phyloP scores from a whole-genome alignment of 768 basidiomycete genomes.

The Panaeolus cyanescens region DNA sequence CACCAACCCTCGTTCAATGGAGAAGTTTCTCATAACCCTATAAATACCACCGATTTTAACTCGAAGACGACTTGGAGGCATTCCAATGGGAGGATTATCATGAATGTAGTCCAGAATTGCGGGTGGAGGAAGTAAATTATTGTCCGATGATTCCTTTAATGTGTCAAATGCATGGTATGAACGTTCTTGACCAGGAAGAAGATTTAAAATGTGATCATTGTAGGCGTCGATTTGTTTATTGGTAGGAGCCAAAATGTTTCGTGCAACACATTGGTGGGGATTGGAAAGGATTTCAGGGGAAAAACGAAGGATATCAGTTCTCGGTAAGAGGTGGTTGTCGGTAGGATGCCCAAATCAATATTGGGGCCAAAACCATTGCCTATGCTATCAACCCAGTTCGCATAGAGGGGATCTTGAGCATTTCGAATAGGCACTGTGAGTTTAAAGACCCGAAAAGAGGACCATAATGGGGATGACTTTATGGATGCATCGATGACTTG shows the following conservation, averaged over 20 bases:
- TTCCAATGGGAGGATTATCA: slow-evolving; percentile 9
- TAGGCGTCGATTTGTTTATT: slow-evolving; percentile 36
- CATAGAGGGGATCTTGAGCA: slow-evolving; percentile 34
- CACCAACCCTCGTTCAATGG: slow-evolving; percentile 35
- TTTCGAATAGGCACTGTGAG: slow-evolving; percentile 36
- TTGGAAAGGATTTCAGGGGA: slow-evolving; percentile 23
- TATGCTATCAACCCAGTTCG: slow-evolving; percentile 36
- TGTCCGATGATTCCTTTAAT: slow-evolving; percentile 14
- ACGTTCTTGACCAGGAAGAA: slow-evolving; percentile 17
- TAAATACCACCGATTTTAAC: slow-evolving; percentile 35
- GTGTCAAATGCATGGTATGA: slow-evolving; percentile 15
- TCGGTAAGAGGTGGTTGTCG: neutral
- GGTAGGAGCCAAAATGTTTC: slow-evolving; percentile 38
- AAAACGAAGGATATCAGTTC: slow-evolving; percentile 21
- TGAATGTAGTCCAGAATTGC: slow-evolving; percentile 16
- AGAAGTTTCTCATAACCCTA: slow-evolving; percentile 37
- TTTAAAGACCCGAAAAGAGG: slow-evolving; percentile 21
- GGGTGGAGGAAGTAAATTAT: slow-evolving; percentile 8
- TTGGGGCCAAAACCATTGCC: slow-evolving; percentile 32
- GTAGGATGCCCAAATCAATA: slow-evolving; percentile 17
- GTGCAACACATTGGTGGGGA: slow-evolving; percentile 24
- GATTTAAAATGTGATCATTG: slow-evolving; percentile 30
- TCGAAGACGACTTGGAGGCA: slow-evolving; percentile 22
- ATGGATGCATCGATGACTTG: slow-evolving; percentile 37
- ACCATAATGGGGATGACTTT: slow-evolving; percentile 34